Evolutionary conservation across 352 stramenopile genomes (phyloP), one percentile per base, ranked within the genome.

Genomic region (Pilasporangium apinafurcum): DNA sequence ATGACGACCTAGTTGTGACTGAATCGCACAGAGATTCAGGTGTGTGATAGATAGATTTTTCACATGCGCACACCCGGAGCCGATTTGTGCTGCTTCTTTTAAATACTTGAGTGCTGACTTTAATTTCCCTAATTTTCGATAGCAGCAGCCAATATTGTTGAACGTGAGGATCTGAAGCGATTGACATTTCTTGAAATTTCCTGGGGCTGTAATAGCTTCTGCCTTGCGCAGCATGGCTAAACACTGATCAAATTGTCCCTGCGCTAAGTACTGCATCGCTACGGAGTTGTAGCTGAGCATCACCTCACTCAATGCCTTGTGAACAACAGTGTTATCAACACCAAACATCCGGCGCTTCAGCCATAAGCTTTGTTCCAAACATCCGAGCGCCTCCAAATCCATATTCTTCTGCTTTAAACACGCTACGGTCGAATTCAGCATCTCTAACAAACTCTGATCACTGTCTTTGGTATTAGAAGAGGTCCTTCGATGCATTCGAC

Each of bases 101-200:
- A 91, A 44, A 55, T 88, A 91, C 47, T 85, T 83, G 10, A 88
- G 53, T 13, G 79, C 75, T 1, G 74, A 82, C 43, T 82, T 78
- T 7, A 87, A 59, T 41, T 87, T 84, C 17, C 67, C 68, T 13
- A 91, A 51, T 29, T 85, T 91, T 4, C 79, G 79, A 52, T 88
- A 91, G 38, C 75, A 88, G 48, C 79, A 88, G 16, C 75, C 79
- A 16, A 91, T 70, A 49, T 88, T 91, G 46, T 91, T 91, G 55
- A 77, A 86, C 21, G 79, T 91, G 25, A 91, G 62, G 40, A 91
- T 85, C 46, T 84, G 75, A 4, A 88, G 51, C n/a, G 79, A 72
- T 34, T 87, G 61, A 18, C 65, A 76, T 34, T 66, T 54, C 14
- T 53, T 59, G 40, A 91, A 91, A 31, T 86, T 91, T 1, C 67